These are phyloP conservation scores for Chaetomidium leptoderma DNA, from an alignment of 495 filamentous ascomycete species.

Conservation along the genomic window DNA sequence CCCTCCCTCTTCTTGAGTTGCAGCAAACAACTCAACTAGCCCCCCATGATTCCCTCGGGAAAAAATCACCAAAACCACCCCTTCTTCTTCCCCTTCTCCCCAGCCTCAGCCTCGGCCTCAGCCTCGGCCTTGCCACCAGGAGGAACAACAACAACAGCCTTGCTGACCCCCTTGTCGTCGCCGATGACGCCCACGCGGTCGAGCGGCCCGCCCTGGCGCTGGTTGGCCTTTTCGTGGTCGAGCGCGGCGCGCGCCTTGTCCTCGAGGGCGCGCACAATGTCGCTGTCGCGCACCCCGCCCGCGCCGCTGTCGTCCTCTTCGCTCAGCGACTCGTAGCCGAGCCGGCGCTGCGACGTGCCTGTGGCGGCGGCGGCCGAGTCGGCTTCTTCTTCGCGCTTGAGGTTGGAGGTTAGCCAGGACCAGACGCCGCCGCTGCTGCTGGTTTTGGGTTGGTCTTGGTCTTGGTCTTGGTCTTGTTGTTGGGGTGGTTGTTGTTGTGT, in stretches of 20 bases:
- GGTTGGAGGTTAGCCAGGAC: slow-evolving; percentile 40
- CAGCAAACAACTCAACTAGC: background rate
- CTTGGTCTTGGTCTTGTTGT: slow-evolving; percentile 26
- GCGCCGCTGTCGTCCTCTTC: slow-evolving; percentile 37
- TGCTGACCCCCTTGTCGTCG: slow-evolving; percentile 19
- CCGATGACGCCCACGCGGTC: slow-evolving; percentile 46
- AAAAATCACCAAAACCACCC: slow-evolving; percentile 10
- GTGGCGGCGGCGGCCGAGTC: slow-evolving; percentile 9
- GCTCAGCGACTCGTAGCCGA: slow-evolving; percentile 35
- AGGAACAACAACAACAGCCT: too few species aligned
- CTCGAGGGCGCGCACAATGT: slow-evolving; percentile 37
- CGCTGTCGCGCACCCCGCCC: slow-evolving; percentile 37
- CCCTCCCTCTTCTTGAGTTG: too few species aligned
- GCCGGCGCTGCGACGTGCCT: slow-evolving; percentile 24
- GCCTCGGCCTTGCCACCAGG: slow-evolving; percentile 11
- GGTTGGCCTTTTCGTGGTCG: slow-evolving; percentile 46
- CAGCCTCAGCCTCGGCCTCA: slow-evolving; percentile 17
- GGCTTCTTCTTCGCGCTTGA: slow-evolving; percentile 59
- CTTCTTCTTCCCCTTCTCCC: slow-evolving; percentile 4
- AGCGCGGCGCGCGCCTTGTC: slow-evolving; percentile 45
- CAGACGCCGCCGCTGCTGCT: slow-evolving; percentile 26
- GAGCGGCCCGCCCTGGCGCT: slow-evolving; percentile 45
- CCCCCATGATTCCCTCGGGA: background rate
- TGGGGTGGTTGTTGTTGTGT: background rate
- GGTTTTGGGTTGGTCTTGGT: slow-evolving; percentile 2